Evolutionary conservation across 805 yeast species (phyloP).

Genomic region (Millerago galiae): DNA sequence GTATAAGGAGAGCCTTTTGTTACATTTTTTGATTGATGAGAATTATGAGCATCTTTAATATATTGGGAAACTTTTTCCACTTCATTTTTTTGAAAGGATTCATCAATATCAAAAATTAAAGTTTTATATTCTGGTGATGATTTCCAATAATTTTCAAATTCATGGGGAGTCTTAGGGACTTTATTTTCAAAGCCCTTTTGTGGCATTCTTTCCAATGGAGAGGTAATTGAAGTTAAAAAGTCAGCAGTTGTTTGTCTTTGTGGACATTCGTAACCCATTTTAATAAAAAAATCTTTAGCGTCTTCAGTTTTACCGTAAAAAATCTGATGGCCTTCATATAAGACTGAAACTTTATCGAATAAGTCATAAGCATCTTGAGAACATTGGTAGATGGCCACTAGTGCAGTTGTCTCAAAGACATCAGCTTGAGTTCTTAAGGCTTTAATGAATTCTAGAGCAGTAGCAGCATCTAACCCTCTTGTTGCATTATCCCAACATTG

Average conservation of each 20-base stretch:
- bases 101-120: slow-evolving; percentile 39
- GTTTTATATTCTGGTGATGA: slow-evolving; percentile 33
- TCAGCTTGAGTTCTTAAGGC: slow-evolving; percentile 44
- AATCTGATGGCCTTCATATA: slow-evolving; percentile 49
- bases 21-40: slow-evolving; percentile 41
- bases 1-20: slow-evolving; percentile 41
- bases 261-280: slow-evolving; percentile 49
- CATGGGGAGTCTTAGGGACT: slow-evolving; percentile 45
- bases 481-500: slow-evolving; percentile 53
- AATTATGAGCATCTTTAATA: slow-evolving; percentile 35
- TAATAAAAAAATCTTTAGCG: slow-evolving; percentile 40
- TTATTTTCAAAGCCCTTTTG: slow-evolving; percentile 34
- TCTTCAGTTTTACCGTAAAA: slow-evolving; percentile 37
- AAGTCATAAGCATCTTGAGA: slow-evolving; percentile 44
- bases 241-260: slow-evolving; percentile 52
- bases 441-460: slow-evolving; percentile 46
- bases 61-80: slow-evolving; percentile 17
- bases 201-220: slow-evolving; percentile 40
- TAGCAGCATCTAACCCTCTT: slow-evolving; percentile 54
- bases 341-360: slow-evolving; percentile 42
- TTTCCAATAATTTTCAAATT: slow-evolving; percentile 42
- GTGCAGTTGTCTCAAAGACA: slow-evolving; percentile 40
- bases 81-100: slow-evolving; percentile 5
- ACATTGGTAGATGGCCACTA: slow-evolving; percentile 53
- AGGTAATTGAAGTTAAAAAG: slow-evolving; percentile 45